Conservation (phyloP, 345 rosid species). For the Arabis hirsuta region DNA sequence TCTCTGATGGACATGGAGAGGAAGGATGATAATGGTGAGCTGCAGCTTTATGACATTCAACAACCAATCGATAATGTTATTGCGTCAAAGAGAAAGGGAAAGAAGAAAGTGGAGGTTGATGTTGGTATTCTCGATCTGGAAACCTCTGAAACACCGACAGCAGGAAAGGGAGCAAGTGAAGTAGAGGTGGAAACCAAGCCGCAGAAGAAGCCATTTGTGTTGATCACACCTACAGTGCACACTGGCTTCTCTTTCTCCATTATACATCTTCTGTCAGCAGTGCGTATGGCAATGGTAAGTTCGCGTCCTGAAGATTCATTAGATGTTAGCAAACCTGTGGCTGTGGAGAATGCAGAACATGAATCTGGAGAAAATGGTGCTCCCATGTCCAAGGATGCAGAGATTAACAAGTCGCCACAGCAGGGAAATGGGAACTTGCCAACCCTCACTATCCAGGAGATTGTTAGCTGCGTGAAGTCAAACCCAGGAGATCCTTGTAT, state of each 20-base stretch:
- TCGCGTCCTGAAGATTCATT: conserved; percentile 66
- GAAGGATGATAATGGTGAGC: conserved; percentile 51
- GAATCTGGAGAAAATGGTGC: conserved; percentile 56
- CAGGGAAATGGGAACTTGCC: conserved; percentile 55
- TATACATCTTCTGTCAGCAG: conserved; percentile 94
- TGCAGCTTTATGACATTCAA: conserved; percentile 44
- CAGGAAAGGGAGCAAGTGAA: conserved; percentile 54
- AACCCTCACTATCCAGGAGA: conserved; percentile 83
- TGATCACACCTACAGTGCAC: conserved; percentile 93
- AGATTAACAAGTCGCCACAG: conserved; percentile 49
- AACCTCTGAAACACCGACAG: conserved; percentile 53
- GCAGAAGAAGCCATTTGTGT: conserved; percentile 79
- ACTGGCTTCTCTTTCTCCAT: conserved; percentile 94
- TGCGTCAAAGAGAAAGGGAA: conserved; percentile 68
- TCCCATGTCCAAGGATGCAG: conserved; percentile 50
- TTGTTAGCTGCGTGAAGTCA: conserved; percentile 81
- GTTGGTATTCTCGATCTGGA: conserved; percentile 56
- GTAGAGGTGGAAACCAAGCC: conserved; percentile 73
- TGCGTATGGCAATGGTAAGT: conserved; percentile 83
- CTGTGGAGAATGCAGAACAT: conserved; percentile 52
- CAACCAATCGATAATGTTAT: conserved; percentile 51
- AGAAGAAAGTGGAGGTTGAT: conserved; percentile 67
- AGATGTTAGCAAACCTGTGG: conserved; percentile 56
- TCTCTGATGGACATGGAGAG: conserved; percentile 51
- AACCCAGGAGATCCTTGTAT: conserved; percentile 96